A percentile compares a stretch with the other conserved stretches of the same genome.
Evolutionary conservation across 176 grass and related monocot genomes (phyloP).

Genomic region (Elaeis guineensis): DNA sequence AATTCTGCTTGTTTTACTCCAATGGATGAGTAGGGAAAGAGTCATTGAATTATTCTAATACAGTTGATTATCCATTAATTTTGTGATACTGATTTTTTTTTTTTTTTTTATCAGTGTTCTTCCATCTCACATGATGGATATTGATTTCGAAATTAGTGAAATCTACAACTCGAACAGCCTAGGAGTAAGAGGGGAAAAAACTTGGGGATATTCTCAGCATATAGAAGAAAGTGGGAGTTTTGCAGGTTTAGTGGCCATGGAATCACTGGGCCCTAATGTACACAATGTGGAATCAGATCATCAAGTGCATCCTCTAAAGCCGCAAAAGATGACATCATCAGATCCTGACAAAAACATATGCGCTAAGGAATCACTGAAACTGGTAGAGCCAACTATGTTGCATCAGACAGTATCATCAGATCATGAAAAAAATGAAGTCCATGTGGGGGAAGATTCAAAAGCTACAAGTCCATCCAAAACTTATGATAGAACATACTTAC

Average conservation of each 20-base stretch:
- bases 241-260: too few species aligned
- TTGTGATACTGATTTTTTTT: constrained; percentile 21
- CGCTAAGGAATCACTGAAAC: not conserved
- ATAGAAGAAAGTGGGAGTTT: not conserved
- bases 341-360: constrained; percentile 9
- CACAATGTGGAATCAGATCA: constrained; percentile 21
- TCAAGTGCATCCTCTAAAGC: constrained; percentile 23
- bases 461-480: not conserved
- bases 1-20: constrained; percentile 64
- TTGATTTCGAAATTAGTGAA: constrained; percentile 27
- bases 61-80: not conserved
- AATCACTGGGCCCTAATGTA: too few species aligned
- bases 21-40: constrained; percentile 61
- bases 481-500: not conserved
- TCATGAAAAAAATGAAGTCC: constrained; percentile 25
- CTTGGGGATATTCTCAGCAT: not conserved
- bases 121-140: constrained; percentile 46
- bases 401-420: constrained; percentile 1
- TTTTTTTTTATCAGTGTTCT: constrained; percentile 58
- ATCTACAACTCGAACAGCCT: constrained; percentile 14
- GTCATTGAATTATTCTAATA: not conserved
- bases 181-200: constrained; percentile 21
- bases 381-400: constrained; percentile 5
- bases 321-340: constrained; percentile 13
- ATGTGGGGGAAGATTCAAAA: constrained; percentile 29